A percentile compares a stretch with the other conserved stretches of the same genome.
Conservation (phyloP, 768 basidiomycete species). For the Termitomyces sp. region DNA sequence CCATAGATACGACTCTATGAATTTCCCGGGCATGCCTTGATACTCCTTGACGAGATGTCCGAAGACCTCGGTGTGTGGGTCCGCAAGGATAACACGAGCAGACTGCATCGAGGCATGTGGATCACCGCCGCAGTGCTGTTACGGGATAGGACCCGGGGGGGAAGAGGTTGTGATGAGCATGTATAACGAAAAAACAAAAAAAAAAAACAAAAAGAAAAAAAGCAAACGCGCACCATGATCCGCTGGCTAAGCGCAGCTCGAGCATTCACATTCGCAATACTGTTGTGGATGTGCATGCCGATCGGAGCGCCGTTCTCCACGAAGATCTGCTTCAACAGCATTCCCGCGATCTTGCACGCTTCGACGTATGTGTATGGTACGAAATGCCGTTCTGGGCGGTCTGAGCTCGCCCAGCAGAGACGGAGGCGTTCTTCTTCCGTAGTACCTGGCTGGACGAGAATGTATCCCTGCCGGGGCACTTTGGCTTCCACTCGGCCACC, state of each 20-base stretch:
- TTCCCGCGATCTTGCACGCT: conserved; percentile 76
- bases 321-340: conserved; percentile 73
- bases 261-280: conserved; percentile 75
- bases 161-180: neutral
- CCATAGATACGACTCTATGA: conserved; percentile 79
- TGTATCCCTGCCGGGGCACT: conserved; percentile 71
- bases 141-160: too few species aligned
- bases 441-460: conserved; percentile 64
- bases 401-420: conserved; percentile 61
- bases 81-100: conserved; percentile 73
- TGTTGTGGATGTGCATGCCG: conserved; percentile 74
- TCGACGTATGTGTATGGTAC: conserved; percentile 81
- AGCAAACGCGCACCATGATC: conserved; percentile 48
- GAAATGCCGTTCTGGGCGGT: conserved; percentile 71
- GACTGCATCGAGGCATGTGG: conserved; percentile 64
- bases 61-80: conserved; percentile 74
- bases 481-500: conserved; percentile 76
- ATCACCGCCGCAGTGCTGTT: conserved; percentile 76
- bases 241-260: conserved; percentile 59
- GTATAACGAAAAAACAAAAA: neutral
- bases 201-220: neutral
- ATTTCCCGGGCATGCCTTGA: conserved; percentile 65
- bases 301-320: conserved; percentile 59
- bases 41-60: conserved; percentile 67
- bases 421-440: conserved; percentile 71